These are phyloP conservation scores for Craspedostauros australis DNA, from an alignment of 108 stramenopile genomes.

Conservation along the genomic window DNA sequence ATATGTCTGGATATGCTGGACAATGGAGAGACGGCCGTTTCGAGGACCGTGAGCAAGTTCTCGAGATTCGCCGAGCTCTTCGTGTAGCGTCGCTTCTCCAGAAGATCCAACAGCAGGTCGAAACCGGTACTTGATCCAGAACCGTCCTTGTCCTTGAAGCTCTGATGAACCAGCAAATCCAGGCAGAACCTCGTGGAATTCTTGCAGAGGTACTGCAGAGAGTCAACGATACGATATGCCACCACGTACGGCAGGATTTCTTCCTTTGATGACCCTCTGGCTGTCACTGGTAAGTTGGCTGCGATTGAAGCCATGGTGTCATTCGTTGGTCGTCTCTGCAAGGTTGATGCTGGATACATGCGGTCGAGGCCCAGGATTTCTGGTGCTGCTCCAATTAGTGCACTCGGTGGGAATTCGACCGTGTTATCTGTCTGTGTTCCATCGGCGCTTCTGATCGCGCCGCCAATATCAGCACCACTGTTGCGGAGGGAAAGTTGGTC, in stretches of 20 bases:
- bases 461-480: slow-evolving; percentile 2
- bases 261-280: slow-evolving; percentile 35
- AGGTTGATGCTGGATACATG: slow-evolving; percentile 12
- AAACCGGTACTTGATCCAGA: slow-evolving; percentile 37
- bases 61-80: slow-evolving; percentile 75
- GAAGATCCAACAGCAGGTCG: slow-evolving; percentile 61
- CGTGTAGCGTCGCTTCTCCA: slow-evolving; percentile 48
- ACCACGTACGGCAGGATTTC: slow-evolving; percentile 62
- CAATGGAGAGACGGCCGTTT: slow-evolving; percentile 66
- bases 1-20: slow-evolving; percentile 57
- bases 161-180: slow-evolving; percentile 30
- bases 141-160: not conserved
- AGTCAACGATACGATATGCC: slow-evolving; percentile 66
- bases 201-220: slow-evolving; percentile 47
- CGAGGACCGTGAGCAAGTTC: slow-evolving; percentile 66
- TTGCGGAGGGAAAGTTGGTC: slow-evolving; percentile 17
- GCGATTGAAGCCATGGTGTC: slow-evolving; percentile 61
- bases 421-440: slow-evolving; percentile 6
- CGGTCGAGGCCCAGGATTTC: slow-evolving; percentile 37
- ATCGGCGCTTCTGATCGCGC: slow-evolving; percentile 27
- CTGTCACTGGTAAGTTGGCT: slow-evolving; percentile 65
- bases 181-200: slow-evolving; percentile 54
- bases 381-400: slow-evolving; percentile 65
- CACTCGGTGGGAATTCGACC: slow-evolving; percentile 60
- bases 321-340: slow-evolving; percentile 35